These are phyloP conservation scores for Aspergillus caelatus DNA, from an alignment of 2,329 filamentous ascomycete species.

Conservation along the genomic window DNA sequence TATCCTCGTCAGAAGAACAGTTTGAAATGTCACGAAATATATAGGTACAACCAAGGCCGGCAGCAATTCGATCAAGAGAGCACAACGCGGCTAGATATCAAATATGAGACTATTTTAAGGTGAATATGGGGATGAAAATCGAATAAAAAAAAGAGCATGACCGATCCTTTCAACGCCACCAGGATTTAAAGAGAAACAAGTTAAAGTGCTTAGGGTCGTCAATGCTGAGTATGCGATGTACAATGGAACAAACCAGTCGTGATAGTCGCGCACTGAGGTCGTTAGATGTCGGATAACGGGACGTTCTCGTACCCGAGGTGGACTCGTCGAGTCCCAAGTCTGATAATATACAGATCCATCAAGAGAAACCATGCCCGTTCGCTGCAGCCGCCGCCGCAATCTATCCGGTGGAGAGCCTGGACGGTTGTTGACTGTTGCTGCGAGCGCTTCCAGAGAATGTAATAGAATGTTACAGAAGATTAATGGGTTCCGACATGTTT, in stretches of 20 bases:
- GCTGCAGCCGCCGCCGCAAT: background rate
- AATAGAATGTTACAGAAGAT: slow-evolving; percentile 19
- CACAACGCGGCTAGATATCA: slow-evolving; percentile 22
- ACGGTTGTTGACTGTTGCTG: background rate
- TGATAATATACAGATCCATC: slow-evolving; percentile 8
- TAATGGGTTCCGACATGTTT: slow-evolving; percentile 85
- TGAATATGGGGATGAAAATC: slow-evolving; percentile 14
- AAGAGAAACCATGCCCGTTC: slow-evolving; percentile 8
- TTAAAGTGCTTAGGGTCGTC: slow-evolving; percentile 19
- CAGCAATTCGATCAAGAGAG: slow-evolving; percentile 19
- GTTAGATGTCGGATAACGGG: background rate
- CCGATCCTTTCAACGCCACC: slow-evolving; percentile 23
- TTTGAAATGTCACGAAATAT: slow-evolving; percentile 21
- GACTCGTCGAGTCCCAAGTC: background rate
- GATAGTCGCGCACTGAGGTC: slow-evolving; percentile 7
- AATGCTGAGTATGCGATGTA: slow-evolving; percentile 21
- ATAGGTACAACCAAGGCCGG: slow-evolving; percentile 33
- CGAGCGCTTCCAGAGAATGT: background rate
- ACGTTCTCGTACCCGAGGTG: background rate
- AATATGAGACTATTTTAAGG: slow-evolving; percentile 12
- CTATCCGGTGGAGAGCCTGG: background rate
- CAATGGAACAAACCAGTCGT: slow-evolving; percentile 13
- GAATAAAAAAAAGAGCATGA: slow-evolving; percentile 11
- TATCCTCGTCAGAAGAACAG: slow-evolving; percentile 11
- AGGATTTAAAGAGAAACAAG: slow-evolving; percentile 8